phyloP scores from a whole-genome alignment of 2,329 filamentous ascomycete genomes.

The Balansia obtecta region DNA sequence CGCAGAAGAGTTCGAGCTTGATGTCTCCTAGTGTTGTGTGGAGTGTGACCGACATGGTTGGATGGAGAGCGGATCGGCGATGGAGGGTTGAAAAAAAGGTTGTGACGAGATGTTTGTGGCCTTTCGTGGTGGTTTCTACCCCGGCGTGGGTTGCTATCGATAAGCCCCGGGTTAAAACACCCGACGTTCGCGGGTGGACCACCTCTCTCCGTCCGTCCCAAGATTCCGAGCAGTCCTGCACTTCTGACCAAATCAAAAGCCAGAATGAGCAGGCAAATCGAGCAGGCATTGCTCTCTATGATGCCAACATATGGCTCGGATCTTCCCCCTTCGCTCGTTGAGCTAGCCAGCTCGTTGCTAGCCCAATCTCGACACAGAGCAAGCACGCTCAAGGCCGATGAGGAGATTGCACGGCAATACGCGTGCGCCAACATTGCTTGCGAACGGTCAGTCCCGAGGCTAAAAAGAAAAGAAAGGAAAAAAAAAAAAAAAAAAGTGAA shows the following conservation, averaged over 20 bases:
- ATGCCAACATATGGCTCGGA: slow-evolving; percentile 59
- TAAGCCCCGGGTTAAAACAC: too few relatives aligned
- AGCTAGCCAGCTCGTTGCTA: slow-evolving; percentile 60
- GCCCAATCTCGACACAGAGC: slow-evolving; percentile 71
- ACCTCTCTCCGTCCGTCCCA: too few relatives aligned
- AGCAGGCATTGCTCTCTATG: slow-evolving; percentile 60
- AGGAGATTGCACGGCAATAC: slow-evolving; percentile 76
- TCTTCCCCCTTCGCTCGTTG: slow-evolving; percentile 56
- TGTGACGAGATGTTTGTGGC: background rate
- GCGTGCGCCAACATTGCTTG: slow-evolving; percentile 85
- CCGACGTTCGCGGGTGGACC: too few relatives aligned
- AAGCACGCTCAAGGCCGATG: slow-evolving; percentile 66
- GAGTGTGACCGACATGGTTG: slow-evolving; percentile 53
- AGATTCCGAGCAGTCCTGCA: too few relatives aligned
- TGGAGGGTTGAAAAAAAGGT: background rate
- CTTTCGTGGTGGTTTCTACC: too few relatives aligned
- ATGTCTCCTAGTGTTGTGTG: slow-evolving; percentile 84
- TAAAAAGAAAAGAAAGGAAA: background rate
- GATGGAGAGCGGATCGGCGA: background rate
- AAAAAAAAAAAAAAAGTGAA: background rate
- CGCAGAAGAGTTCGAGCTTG: slow-evolving; percentile 94
- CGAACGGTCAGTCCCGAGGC: slow-evolving; percentile 44
- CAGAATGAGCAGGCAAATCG: slow-evolving; percentile 60
- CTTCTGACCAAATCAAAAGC: background rate
- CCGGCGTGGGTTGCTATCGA: too few relatives aligned